Evolutionary conservation across 2,329 filamentous ascomycete species (phyloP).

Genomic region (Penicillium paneum): DNA sequence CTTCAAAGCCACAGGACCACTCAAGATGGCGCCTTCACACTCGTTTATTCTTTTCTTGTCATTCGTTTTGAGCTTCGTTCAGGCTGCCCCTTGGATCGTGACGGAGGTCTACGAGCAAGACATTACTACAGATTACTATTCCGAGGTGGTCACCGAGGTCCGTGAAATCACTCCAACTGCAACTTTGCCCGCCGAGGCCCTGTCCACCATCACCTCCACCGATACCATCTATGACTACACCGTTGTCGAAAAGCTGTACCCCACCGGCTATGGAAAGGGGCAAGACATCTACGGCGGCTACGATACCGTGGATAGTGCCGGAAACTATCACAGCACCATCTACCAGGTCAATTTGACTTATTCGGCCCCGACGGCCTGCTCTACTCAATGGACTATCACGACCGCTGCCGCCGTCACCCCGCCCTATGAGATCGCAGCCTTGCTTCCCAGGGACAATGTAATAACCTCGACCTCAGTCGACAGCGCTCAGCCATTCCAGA

Average conservation of each 20-base stretch:
- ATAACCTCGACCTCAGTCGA: constrained; percentile 24
- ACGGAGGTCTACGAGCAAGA: constrained; percentile 27
- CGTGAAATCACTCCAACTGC: constrained; percentile 23
- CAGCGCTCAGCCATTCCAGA: constrained; percentile 22
- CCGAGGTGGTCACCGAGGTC: constrained; percentile 10
- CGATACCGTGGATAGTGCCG: background rate
- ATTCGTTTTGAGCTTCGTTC: constrained; percentile 21
- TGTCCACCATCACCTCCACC: constrained; percentile 26
- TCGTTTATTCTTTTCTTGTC: constrained; percentile 25
- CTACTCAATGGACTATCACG: constrained; percentile 28
- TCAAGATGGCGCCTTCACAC: constrained; percentile 23
- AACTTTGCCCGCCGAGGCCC: constrained; percentile 21
- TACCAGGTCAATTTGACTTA: constrained; percentile 30
- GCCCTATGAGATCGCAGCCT: constrained; percentile 12
- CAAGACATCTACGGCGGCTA: background rate
- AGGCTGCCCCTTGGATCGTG: constrained; percentile 31
- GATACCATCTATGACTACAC: constrained; percentile 20
- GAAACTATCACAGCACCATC: constrained; percentile 14
- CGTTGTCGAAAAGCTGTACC: constrained; percentile 28
- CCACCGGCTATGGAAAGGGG: constrained; percentile 21
- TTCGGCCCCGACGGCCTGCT: constrained; percentile 29
- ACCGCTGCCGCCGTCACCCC: constrained; percentile 20
- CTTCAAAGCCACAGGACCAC: background rate
- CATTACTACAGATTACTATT: constrained; percentile 9
- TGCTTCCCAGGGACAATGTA: constrained; percentile 22